Evolutionary conservation across 164 flowering plant genomes (phyloP), one percentile per base, ranked within the genome.

Genomic region (Aristolochia californica): DNA sequence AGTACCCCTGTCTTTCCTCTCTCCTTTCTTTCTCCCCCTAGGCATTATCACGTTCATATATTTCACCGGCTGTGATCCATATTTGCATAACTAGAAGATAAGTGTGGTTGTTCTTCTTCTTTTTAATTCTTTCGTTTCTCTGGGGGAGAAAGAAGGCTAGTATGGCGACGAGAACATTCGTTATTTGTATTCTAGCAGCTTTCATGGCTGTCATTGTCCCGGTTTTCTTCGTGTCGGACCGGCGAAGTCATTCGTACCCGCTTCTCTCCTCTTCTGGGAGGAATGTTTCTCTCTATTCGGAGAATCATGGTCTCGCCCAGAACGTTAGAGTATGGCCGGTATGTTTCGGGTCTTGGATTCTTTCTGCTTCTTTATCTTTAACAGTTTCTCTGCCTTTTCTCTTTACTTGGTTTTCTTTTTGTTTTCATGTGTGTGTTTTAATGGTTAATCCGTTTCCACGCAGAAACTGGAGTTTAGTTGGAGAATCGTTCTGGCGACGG

Each of bases 381-480:
- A 16, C 14, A 23, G 13, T 13, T 16, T 44, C 45, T 26, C 22
- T 7, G 0, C 24, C 30, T 3, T 48, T 20, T 50, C 11, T 28
- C 43, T 43, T 20, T 10, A 51, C n/a, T n/a, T 5, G 26, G 51
- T 38, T 53, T 38, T 17, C 12, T 26, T 61, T 52, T 17, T 43
- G 5, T 53, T 24, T 14, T 13, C 2, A 16, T 34, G n/a, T 14
- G 17, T 34, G 14, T 13, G 10, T 13, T 28, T 28, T 21, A 28
- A 48, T 60, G 13, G 16, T 20, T 38, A n/a, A 15, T 40, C 47
- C n/a, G 40, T 34, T 34, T 34, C 40, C 10, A 12, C 10, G 44
- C 74, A 91, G 98, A 63, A 75, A n/a, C 68, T 93, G 77, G 70
- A 78, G 69, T 81, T 87, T 48, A 75, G 73, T 63, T 93, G 97